A percentile compares a stretch with the other conserved stretches of the same genome.
Evolutionary conservation across 176 grass and related monocot species (phyloP).

Genomic region (Oryza meyeriana): DNA sequence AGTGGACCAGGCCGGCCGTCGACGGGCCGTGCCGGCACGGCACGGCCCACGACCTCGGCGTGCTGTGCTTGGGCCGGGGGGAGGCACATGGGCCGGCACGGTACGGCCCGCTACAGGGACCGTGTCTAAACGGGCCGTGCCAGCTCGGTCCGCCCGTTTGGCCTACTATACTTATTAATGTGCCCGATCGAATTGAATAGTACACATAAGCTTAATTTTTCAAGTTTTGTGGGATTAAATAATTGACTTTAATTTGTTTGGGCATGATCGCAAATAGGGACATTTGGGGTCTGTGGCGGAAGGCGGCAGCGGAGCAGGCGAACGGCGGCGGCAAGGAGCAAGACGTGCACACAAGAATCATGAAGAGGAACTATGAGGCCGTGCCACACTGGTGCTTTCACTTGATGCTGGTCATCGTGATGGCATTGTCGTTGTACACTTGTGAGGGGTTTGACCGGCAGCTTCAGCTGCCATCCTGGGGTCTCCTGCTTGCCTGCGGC

Average conservation of each 20-base stretch:
- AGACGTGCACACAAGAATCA: slow-evolving; percentile 72
- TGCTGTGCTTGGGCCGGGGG: too few species aligned
- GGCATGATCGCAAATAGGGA: background rate
- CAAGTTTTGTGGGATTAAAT: too few species aligned
- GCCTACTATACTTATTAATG: too few species aligned
- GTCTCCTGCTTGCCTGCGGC: slow-evolving; percentile 58
- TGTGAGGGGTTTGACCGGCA: slow-evolving; percentile 68
- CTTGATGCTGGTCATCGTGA: slow-evolving; percentile 41
- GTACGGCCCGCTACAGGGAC: too few species aligned
- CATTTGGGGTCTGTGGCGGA: slow-evolving; percentile 49
- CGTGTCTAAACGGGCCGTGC: too few species aligned
- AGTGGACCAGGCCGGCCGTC: too few species aligned
- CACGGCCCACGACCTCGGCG: too few species aligned
- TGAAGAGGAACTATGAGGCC: slow-evolving; percentile 64
- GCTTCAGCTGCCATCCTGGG: slow-evolving; percentile 90
- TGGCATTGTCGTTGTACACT: slow-evolving; percentile 46
- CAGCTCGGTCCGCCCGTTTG: too few species aligned
- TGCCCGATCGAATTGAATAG: too few species aligned
- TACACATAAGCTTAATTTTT: too few species aligned
- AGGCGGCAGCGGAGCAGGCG: slow-evolving; percentile 38
- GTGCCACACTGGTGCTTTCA: slow-evolving; percentile 94
- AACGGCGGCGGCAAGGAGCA: background rate
- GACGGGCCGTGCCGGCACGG: too few species aligned
- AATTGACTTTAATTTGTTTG: background rate
- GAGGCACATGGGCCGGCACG: too few species aligned